A percentile compares a stretch with the other conserved stretches of the same genome.
Conservation (phyloP, 148 eudicot genomes). For the Diospyros kaki region DNA sequence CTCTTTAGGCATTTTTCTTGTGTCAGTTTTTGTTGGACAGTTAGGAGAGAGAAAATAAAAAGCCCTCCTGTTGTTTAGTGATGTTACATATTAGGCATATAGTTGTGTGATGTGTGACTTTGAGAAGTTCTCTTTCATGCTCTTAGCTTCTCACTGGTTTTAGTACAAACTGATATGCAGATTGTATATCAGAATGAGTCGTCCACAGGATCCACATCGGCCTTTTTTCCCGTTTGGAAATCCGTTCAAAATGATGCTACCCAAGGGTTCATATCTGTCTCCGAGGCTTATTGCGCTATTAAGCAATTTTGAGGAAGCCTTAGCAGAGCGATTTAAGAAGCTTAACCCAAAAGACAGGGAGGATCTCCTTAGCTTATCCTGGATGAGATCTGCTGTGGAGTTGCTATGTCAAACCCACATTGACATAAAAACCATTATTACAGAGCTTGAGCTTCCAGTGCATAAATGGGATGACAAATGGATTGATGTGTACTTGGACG, state of each 20-base stretch:
- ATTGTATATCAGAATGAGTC: constrained; percentile 52
- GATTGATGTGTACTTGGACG: constrained; percentile 86
- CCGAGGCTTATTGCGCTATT: constrained; percentile 44
- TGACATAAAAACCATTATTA: constrained; percentile 62
- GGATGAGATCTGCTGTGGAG: constrained; percentile 70
- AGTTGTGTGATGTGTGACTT: background rate
- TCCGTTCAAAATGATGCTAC: constrained; percentile 63
- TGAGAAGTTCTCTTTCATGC: background rate
- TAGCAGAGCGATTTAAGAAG: constrained; percentile 51
- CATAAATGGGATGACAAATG: constrained; percentile 86
- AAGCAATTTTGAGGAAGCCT: constrained; percentile 58
- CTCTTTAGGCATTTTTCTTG: background rate
- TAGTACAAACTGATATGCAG: constrained; percentile 25
- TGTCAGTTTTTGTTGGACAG: too few relatives aligned
- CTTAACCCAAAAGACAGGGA: constrained; percentile 50
- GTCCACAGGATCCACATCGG: constrained; percentile 65
- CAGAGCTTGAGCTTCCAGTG: constrained; percentile 76
- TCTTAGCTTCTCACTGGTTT: background rate
- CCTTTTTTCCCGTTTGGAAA: constrained; percentile 68
- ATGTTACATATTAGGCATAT: background rate
- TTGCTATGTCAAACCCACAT: constrained; percentile 61
- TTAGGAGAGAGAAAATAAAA: too few relatives aligned
- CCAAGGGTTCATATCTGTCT: constrained; percentile 59
- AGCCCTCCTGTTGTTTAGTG: too few relatives aligned
- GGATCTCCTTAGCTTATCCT: constrained; percentile 57